Conservation (phyloP, 345 rosid genomes). For the Populus deltoides region DNA sequence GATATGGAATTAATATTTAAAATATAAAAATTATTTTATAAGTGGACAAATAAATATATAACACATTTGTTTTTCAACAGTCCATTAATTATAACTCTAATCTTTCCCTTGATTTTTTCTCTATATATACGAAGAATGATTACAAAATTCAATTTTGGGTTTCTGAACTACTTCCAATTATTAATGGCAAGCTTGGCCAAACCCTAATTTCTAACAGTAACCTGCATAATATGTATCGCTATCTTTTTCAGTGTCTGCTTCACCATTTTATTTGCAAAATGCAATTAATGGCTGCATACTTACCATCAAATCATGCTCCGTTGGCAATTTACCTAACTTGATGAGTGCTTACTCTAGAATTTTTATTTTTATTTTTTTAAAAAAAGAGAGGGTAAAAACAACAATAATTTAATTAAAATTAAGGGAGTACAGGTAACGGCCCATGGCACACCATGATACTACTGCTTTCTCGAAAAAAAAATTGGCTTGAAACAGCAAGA, state of each 20-base stretch:
- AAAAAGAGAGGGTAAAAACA: neutral
- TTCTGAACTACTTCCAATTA: too few species aligned
- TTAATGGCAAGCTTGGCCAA: too few species aligned
- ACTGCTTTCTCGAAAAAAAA: neutral
- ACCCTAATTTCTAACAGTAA: too few species aligned
- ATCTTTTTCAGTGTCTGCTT: neutral
- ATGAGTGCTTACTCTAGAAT: neutral
- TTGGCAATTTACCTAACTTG: slow-evolving; percentile 18
- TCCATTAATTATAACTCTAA: too few species aligned
- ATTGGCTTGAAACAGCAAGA: neutral
- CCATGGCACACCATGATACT: neutral
- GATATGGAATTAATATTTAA: too few species aligned
- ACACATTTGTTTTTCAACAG: too few species aligned
- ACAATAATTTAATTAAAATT: neutral
- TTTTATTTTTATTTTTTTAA: too few species aligned
- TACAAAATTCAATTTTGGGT: too few species aligned
- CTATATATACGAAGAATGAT: too few species aligned
- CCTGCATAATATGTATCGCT: neutral
- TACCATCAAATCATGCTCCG: slow-evolving; percentile 22
- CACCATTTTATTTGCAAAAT: neutral
- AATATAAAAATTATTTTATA: too few species aligned
- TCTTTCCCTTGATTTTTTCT: too few species aligned
- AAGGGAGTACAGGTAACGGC: neutral
- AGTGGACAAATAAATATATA: too few species aligned
- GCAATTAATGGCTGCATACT: neutral